A percentile compares a stretch with the other conserved stretches of the same genome.
Evolutionary conservation across 331 rosid species (phyloP).

Genomic region (Rosa hybrid): DNA sequence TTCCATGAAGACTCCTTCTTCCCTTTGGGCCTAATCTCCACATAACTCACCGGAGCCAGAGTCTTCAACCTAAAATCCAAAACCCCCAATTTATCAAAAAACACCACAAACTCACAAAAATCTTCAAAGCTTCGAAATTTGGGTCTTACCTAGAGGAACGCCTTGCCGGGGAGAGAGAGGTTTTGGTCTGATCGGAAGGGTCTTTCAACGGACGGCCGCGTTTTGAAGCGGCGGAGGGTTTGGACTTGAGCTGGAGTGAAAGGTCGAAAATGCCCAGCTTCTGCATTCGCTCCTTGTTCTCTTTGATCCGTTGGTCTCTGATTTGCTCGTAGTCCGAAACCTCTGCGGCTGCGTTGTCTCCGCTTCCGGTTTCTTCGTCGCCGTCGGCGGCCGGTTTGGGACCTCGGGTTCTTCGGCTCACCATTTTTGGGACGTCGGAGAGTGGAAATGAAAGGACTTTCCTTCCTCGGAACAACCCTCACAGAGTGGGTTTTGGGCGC

Average conservation of each 20-base stretch:
- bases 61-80: slow-evolving; percentile 51
- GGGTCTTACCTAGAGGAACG: slow-evolving; percentile 62
- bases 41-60: slow-evolving; percentile 50
- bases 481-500: not conserved
- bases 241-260: slow-evolving; percentile 46
- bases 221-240: slow-evolving; percentile 17
- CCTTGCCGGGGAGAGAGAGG: slow-evolving; percentile 36
- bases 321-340: slow-evolving; percentile 47
- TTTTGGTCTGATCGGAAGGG: slow-evolving; percentile 8
- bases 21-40: slow-evolving; percentile 14
- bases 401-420: slow-evolving; percentile 21
- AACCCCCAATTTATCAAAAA: not conserved
- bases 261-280: slow-evolving; percentile 61
- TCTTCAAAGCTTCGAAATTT: not conserved
- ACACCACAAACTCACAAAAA: not conserved
- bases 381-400: not conserved
- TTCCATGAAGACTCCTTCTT: slow-evolving; percentile 13
- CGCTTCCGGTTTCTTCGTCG: slow-evolving; percentile 10
- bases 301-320: slow-evolving; percentile 61
- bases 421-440: slow-evolving; percentile 19
- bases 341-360: not conserved
- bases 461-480: too few relatives aligned
- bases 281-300: slow-evolving; percentile 66
- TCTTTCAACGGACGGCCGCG: not conserved
- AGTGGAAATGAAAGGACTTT: not conserved